Evolutionary conservation across 345 rosid species (phyloP).

Genomic region (Euclidium syriacum): DNA sequence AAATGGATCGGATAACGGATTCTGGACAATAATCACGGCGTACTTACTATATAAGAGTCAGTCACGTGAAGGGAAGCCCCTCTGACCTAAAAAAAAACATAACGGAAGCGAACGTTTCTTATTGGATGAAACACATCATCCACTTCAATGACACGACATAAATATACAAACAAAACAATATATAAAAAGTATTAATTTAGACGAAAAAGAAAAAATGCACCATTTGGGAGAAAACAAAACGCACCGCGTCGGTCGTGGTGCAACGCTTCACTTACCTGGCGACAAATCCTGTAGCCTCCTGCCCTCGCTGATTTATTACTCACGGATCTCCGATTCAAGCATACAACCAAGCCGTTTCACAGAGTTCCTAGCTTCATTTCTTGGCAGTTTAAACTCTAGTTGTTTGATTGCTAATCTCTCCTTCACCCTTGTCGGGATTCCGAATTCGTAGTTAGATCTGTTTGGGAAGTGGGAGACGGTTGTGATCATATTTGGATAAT

Average conservation of each 20-base stretch:
- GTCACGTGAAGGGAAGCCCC: no score
- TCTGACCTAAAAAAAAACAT: no score
- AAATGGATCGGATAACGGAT: no score
- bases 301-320: slow-evolving; percentile 2
- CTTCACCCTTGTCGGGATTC: background rate
- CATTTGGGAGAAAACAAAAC: slow-evolving; percentile 19
- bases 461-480: background rate
- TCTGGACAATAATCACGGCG: no score
- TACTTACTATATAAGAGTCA: no score
- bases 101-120: slow-evolving; percentile 3
- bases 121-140: slow-evolving; percentile 30
- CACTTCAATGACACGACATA: slow-evolving; percentile 23
- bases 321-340: slow-evolving; percentile 14
- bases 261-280: slow-evolving; percentile 18
- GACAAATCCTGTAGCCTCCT: background rate
- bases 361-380: background rate
- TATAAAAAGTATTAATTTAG: background rate
- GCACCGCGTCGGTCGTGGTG: slow-evolving; percentile 32
- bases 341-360: slow-evolving; percentile 3
- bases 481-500: slow-evolving; percentile 28
- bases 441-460: slow-evolving; percentile 31
- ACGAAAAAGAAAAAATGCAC: background rate
- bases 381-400: background rate
- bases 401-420: background rate
- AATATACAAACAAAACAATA: background rate